These are phyloP conservation scores for Corchorus capsularis DNA, from an alignment of 345 rosid species.

Conservation along the genomic window DNA sequence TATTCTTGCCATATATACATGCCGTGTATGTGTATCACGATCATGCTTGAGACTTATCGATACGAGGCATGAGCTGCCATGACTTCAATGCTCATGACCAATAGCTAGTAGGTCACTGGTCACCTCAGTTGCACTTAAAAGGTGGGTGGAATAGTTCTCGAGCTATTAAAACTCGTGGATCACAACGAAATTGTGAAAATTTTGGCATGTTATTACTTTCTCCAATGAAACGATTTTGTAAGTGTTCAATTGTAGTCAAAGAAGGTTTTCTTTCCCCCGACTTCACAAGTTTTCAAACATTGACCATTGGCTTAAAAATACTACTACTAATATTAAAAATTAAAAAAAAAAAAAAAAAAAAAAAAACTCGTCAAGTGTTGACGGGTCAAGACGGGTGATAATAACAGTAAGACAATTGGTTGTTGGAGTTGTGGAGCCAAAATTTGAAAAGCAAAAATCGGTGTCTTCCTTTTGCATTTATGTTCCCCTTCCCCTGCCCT, in stretches of 20 bases:
- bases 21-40: too few relatives aligned
- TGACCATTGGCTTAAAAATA: background rate
- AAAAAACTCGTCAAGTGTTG: too few relatives aligned
- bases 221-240: background rate
- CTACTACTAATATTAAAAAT: too few relatives aligned
- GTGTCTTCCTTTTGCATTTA: background rate
- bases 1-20: too few relatives aligned
- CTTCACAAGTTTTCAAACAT: background rate
- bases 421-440: background rate
- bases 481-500: background rate
- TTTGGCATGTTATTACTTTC: background rate
- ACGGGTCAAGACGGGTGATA: background rate
- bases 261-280: background rate
- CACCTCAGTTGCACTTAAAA: too few relatives aligned
- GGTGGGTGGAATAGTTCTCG: background rate
- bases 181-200: background rate
- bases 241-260: too few relatives aligned
- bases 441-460: background rate
- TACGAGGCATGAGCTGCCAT: background rate
- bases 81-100: too few relatives aligned
- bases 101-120: too few relatives aligned
- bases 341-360: background rate
- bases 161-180: background rate
- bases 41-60: background rate
- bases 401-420: too few relatives aligned